Evolutionary conservation across 345 rosid species (phyloP).

Genomic region (Rhizophora mangle): DNA sequence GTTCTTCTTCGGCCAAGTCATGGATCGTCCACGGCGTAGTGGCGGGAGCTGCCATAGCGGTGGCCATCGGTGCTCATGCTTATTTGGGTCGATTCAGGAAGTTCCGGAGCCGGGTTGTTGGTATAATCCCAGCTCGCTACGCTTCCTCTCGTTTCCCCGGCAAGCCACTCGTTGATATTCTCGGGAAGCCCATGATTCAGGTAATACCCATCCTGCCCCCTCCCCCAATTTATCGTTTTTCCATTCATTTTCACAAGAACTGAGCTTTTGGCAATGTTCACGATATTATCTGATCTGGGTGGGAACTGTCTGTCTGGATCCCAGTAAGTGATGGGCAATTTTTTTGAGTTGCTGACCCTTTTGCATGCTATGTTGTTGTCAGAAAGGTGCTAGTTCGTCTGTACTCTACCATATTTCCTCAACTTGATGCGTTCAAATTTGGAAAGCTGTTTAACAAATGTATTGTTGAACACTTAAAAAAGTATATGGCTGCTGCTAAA

Average conservation of each 20-base stretch:
- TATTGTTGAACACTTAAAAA: too few relatives aligned
- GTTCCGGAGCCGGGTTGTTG: slow-evolving; percentile 80
- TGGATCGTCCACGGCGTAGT: slow-evolving; percentile 73
- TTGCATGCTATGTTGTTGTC: too few relatives aligned
- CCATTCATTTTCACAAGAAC: neutral
- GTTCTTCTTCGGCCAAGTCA: slow-evolving; percentile 28
- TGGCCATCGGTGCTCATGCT: slow-evolving; percentile 56
- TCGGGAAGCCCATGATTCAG: slow-evolving; percentile 99
- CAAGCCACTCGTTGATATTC: slow-evolving; percentile 79
- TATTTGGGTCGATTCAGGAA: slow-evolving; percentile 54
- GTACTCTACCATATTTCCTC: too few relatives aligned
- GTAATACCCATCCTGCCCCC: slow-evolving; percentile 21
- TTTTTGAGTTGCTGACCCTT: too few relatives aligned
- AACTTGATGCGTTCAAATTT: too few relatives aligned
- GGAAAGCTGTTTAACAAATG: too few relatives aligned
- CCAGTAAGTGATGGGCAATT: too few relatives aligned
- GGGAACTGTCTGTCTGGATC: neutral
- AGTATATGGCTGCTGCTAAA: neutral
- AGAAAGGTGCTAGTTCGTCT: too few relatives aligned
- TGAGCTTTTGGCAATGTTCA: neutral
- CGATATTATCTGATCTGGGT: neutral
- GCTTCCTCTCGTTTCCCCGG: slow-evolving; percentile 92
- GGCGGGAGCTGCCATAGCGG: slow-evolving; percentile 67
- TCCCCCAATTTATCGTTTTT: neutral
- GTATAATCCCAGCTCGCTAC: slow-evolving; percentile 91